These are phyloP conservation scores for Beauveria sp. DNA, from an alignment of 2,329 filamentous ascomycete genomes.

Conservation along the genomic window DNA sequence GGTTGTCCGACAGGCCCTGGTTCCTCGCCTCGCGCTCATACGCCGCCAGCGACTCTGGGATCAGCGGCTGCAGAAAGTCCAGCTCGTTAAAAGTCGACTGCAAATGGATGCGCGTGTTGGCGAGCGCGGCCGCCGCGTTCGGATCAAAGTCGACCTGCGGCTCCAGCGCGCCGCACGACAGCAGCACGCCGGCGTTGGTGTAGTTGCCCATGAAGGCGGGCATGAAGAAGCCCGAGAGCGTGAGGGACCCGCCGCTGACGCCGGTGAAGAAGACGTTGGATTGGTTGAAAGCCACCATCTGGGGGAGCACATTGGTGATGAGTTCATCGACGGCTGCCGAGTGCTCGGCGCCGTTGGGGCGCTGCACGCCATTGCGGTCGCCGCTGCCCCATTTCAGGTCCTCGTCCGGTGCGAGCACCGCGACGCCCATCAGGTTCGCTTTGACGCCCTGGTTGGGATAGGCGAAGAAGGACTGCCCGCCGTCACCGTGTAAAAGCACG, in stretches of 20 bases:
- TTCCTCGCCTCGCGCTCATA: slow-evolving; percentile 40
- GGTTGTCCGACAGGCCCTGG: slow-evolving; percentile 33
- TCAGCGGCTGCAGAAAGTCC: slow-evolving; percentile 37
- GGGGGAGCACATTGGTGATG: slow-evolving; percentile 39
- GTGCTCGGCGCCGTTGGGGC: slow-evolving; percentile 48
- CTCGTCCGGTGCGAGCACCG: slow-evolving; percentile 44
- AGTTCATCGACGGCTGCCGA: slow-evolving; percentile 47
- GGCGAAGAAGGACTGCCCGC: slow-evolving; percentile 51
- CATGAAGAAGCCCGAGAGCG: slow-evolving; percentile 50
- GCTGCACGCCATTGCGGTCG: slow-evolving; percentile 33
- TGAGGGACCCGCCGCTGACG: slow-evolving; percentile 45
- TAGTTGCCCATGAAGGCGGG: slow-evolving; percentile 46
- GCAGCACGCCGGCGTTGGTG: slow-evolving; percentile 40
- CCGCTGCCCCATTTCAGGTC: slow-evolving; percentile 53
- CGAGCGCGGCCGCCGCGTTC: slow-evolving; percentile 30
- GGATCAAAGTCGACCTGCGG: slow-evolving; percentile 45
- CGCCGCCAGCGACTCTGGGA: slow-evolving; percentile 41
- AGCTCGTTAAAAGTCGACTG: slow-evolving; percentile 48
- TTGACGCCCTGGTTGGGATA: slow-evolving; percentile 48
- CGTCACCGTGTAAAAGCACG: slow-evolving; percentile 52
- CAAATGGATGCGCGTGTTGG: slow-evolving; percentile 45
- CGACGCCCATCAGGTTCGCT: slow-evolving; percentile 42
- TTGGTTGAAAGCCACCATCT: slow-evolving; percentile 45
- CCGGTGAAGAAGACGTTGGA: slow-evolving; percentile 49
- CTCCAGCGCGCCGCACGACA: slow-evolving; percentile 47